These are phyloP conservation scores for Sungouiella blattae DNA, from an alignment of 805 yeast species.

Conservation along the genomic window DNA sequence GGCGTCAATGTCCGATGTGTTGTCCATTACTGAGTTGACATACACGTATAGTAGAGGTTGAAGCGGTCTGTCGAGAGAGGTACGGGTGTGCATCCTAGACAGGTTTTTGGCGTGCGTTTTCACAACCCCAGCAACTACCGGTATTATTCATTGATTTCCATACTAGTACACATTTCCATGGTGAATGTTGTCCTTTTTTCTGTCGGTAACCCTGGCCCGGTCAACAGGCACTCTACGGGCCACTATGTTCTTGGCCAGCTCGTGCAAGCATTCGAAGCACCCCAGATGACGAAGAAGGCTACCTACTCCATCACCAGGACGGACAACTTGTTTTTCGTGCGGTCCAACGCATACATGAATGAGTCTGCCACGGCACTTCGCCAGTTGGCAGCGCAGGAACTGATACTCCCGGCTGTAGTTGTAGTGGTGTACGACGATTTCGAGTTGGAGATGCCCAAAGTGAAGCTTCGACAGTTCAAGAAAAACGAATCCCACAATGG, in stretches of 20 bases:
- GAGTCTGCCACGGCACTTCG: constrained; percentile 32
- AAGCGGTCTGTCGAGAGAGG: too few species aligned
- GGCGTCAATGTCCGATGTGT: too few species aligned
- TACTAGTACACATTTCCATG: too few species aligned
- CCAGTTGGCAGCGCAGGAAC: constrained; percentile 21
- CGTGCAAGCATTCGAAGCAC: constrained; percentile 23
- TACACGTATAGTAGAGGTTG: too few species aligned
- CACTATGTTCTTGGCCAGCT: constrained; percentile 29
- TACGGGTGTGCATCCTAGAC: not conserved
- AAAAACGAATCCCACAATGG: constrained; percentile 42
- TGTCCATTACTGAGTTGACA: too few species aligned
- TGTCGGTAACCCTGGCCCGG: constrained; percentile 40
- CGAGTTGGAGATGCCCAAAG: constrained; percentile 29
- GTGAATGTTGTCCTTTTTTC: constrained; percentile 21
- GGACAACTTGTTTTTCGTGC: constrained; percentile 27
- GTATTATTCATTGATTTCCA: too few species aligned
- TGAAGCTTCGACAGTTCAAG: constrained; percentile 27
- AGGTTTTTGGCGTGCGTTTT: too few species aligned
- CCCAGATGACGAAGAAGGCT: constrained; percentile 27
- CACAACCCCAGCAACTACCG: too few species aligned
- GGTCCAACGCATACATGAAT: constrained; percentile 39
- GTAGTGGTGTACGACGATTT: constrained; percentile 38
- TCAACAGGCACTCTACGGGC: constrained; percentile 39
- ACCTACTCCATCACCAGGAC: constrained; percentile 24
- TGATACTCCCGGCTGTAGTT: constrained; percentile 14